Percentiles rank a stretch among this genome's conserved stretches.
Evolutionary conservation across 306 rosid genomes (phyloP).

Genomic region (Glycine soja): DNA sequence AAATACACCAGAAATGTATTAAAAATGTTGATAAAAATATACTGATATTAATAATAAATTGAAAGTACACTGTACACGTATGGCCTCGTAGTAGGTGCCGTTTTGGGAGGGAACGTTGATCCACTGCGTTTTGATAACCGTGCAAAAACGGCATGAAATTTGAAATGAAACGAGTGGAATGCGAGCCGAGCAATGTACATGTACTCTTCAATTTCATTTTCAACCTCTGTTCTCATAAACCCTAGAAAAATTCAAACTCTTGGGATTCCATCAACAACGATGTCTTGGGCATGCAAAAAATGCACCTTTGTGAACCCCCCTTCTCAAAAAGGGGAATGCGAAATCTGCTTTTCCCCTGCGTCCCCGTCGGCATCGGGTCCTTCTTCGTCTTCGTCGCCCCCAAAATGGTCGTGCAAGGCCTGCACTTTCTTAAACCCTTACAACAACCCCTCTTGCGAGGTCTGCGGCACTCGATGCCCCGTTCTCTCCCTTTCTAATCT

Average conservation of each 20-base stretch:
- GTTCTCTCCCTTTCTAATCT: constrained; percentile 66
- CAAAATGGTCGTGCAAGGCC: constrained; percentile 90
- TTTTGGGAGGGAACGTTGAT: constrained; percentile 5
- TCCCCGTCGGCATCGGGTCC: background rate
- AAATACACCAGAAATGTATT: too few species aligned
- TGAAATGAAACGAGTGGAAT: constrained; percentile 38
- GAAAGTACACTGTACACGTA: too few species aligned
- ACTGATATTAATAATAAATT: too few species aligned
- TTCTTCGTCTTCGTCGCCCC: constrained; percentile 57
- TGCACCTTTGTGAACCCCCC: constrained; percentile 87
- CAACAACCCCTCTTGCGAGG: constrained; percentile 62
- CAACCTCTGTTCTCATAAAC: constrained; percentile 21
- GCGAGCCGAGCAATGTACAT: background rate
- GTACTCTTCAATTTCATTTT: background rate
- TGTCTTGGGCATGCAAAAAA: constrained; percentile 80
- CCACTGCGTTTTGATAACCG: background rate
- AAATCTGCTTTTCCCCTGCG: constrained; percentile 63
- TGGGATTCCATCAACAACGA: constrained; percentile 40
- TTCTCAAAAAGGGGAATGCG: constrained; percentile 64
- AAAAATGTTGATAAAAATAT: too few species aligned
- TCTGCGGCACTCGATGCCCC: constrained; percentile 73
- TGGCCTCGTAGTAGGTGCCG: constrained; percentile 16
- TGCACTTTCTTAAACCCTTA: constrained; percentile 88
- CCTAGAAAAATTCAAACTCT: constrained; percentile 44
- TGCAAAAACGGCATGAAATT: constrained; percentile 21